phyloP scores from a whole-genome alignment of 106 monocot genomes.

The Iris macrosiphon region DNA sequence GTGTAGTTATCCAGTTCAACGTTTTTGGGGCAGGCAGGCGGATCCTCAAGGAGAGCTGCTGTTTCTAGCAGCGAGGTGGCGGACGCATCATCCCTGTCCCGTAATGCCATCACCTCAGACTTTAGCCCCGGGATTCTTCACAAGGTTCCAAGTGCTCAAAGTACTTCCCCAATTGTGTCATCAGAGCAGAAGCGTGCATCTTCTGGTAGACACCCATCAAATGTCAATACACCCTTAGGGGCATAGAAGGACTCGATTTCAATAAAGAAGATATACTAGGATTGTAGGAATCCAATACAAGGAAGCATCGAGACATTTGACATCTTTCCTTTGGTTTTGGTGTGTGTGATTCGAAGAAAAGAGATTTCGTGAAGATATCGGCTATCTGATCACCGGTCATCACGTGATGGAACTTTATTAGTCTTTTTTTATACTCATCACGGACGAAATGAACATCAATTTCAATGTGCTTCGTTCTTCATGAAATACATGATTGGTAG shows the following conservation, averaged over 20 bases:
- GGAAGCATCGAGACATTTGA: too few species aligned
- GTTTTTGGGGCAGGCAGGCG: slow-evolving; percentile 42
- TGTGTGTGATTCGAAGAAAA: too few species aligned
- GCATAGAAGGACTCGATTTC: slow-evolving; percentile 64
- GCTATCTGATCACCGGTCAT: too few species aligned
- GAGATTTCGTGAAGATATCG: too few species aligned
- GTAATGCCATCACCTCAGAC: not conserved
- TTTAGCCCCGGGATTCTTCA: not conserved
- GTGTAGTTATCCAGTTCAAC: slow-evolving; percentile 54
- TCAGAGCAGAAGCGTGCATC: slow-evolving; percentile 32
- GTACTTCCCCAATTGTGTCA: slow-evolving; percentile 37
- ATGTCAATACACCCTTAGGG: slow-evolving; percentile 52
- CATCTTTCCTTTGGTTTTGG: too few species aligned
- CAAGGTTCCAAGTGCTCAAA: slow-evolving; percentile 18
- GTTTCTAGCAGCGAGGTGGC: slow-evolving; percentile 29
- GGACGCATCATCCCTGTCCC: not conserved
- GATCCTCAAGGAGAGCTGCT: slow-evolving; percentile 44
- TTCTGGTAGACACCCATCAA: slow-evolving; percentile 50
- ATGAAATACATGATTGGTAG: too few species aligned
- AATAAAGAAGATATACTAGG: slow-evolving; percentile 46
- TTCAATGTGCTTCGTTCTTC: too few species aligned
- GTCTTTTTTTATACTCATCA: too few species aligned
- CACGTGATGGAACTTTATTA: too few species aligned
- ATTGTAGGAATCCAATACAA: too few species aligned
- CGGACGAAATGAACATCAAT: too few species aligned